Base-by-base conservation (phyloP, 2,329 filamentous ascomycete species). In the Xylaria sp. region DNA sequence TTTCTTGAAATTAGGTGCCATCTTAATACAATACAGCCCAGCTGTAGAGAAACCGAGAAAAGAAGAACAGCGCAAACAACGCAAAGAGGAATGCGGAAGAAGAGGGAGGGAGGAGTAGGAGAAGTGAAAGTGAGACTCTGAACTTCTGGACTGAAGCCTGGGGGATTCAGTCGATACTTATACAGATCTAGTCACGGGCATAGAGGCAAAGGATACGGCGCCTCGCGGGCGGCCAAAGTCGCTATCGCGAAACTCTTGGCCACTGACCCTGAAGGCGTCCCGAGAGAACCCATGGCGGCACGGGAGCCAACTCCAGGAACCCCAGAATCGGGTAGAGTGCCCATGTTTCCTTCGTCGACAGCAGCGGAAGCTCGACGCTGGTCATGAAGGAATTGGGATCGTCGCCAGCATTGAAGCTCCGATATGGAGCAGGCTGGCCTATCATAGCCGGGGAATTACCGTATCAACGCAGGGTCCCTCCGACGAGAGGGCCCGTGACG, bases 1-100 rank as follows among this genome's bases (percentile, higher is more conserved):
- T 54, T 68, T 69, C 48, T 64, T 68, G 52, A 69, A 64, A 53
- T 64, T 68, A 42, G 66, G 67, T 58, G 63, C 65, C 68, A 70
- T 70, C 37, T 22, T 63, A 62, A 62, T 59, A 46, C 44, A 38
- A 48, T 65, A 69, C 68, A 69, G 68, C 53, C 66, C 66, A 68
- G 66, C 63, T 68, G 62, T 63, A 63, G 41, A 34, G 50, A 55
- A 46, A 51, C n/a, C n/a, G n/a, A 57, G 39, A 43, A 52, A 55
- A 50, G 44, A 50, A 52, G 39, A 52, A 21, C n/a, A n/a, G n/a
- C n/a, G n/a, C n/a, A 51, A 57, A 54, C 52, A 59, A 34, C 29
- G 11, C 11, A 34, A 13, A 34, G 29, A 34, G 29, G 9, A 34
- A 34, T 13, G 29, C 29, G 29, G 48, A 54, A 44, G 50, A 48